Evolutionary conservation across 2,329 filamentous ascomycete species (phyloP).

Genomic region (Nigrograna mackinnonii): DNA sequence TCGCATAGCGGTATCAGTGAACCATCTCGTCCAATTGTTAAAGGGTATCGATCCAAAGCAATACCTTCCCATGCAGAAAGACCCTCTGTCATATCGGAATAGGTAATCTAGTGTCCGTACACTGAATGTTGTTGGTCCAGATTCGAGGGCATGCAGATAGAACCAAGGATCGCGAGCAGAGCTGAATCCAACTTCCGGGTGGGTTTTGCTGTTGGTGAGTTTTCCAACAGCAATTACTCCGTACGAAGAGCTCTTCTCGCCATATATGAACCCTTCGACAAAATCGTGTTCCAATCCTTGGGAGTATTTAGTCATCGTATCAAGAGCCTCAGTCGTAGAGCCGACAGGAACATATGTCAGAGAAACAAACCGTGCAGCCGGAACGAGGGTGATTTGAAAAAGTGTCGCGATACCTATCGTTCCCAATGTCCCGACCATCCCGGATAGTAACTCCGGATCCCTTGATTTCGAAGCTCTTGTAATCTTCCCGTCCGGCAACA

Average conservation of each 20-base stretch:
- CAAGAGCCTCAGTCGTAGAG: conserved; percentile 49
- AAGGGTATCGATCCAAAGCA: conserved; percentile 49
- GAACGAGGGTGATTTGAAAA: conserved; percentile 57
- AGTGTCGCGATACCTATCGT: conserved; percentile 62
- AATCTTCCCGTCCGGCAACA: conserved; percentile 59
- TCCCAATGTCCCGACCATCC: conserved; percentile 59
- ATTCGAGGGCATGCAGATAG: conserved; percentile 61
- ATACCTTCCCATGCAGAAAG: conserved; percentile 64
- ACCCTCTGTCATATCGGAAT: conserved; percentile 69
- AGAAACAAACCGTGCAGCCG: conserved; percentile 58
- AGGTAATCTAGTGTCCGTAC: conserved; percentile 65
- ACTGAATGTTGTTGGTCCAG: not conserved
- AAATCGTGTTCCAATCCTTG: conserved; percentile 9
- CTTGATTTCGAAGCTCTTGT: conserved; percentile 49
- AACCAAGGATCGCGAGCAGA: conserved; percentile 66
- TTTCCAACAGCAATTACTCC: conserved; percentile 12
- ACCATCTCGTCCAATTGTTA: conserved; percentile 60
- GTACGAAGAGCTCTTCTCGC: conserved; percentile 1
- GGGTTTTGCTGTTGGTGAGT: not conserved
- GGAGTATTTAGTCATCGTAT: conserved; percentile 43
- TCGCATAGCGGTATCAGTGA: conserved; percentile 61
- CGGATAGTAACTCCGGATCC: conserved; percentile 57
- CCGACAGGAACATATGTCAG: conserved; percentile 62
- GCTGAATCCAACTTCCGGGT: conserved; percentile 4
- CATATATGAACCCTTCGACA: conserved; percentile 14